Percentiles rank a stretch among this genome's conserved stretches.
Evolutionary conservation across 2,329 filamentous ascomycete species (phyloP).

Genomic region (Penicillium sp.): DNA sequence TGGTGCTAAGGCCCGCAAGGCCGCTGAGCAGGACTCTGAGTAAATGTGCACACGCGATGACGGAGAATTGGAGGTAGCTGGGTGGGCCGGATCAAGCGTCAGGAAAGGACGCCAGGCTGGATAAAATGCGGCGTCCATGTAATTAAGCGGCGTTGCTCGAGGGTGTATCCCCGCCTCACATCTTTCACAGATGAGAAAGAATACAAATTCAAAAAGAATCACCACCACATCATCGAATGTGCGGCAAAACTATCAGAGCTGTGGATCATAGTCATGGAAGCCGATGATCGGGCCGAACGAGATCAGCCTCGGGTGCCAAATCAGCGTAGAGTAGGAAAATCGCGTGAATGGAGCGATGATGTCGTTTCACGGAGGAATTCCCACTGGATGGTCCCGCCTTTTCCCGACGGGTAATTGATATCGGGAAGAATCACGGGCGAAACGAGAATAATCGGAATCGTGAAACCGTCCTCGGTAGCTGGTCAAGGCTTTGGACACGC

Average conservation of each 20-base stretch:
- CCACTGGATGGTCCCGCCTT: slow-evolving; percentile 24
- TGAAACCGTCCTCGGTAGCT: background rate
- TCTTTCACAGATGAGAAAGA: slow-evolving; percentile 12
- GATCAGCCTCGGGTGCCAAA: slow-evolving; percentile 1
- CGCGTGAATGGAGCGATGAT: slow-evolving; percentile 6
- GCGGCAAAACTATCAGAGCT: slow-evolving; percentile 20
- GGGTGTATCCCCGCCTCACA: slow-evolving; percentile 8
- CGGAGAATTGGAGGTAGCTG: slow-evolving; percentile 2
- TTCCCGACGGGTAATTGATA: slow-evolving; percentile 27
- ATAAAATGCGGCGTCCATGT: slow-evolving; percentile 26
- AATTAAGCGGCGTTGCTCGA: slow-evolving; percentile 27
- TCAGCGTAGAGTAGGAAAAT: background rate
- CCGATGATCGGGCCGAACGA: slow-evolving; percentile 27
- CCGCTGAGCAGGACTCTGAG: slow-evolving; percentile 41
- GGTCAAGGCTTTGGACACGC: background rate
- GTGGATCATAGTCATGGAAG: slow-evolving; percentile 2
- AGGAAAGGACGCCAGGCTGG: slow-evolving; percentile 21
- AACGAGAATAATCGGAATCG: slow-evolving; percentile 22
- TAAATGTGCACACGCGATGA: slow-evolving; percentile 22
- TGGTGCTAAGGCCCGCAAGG: slow-evolving; percentile 72
- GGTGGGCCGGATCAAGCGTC: slow-evolving; percentile 4
- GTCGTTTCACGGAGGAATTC: slow-evolving; percentile 9
- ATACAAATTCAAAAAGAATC: slow-evolving; percentile 7
- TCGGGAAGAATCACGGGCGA: slow-evolving; percentile 10
- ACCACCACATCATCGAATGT: background rate